Percentiles rank a stretch among this genome's conserved stretches.
Evolutionary conservation across 108 stramenopile species (phyloP).

Genomic region (Nitzschia sp.): DNA sequence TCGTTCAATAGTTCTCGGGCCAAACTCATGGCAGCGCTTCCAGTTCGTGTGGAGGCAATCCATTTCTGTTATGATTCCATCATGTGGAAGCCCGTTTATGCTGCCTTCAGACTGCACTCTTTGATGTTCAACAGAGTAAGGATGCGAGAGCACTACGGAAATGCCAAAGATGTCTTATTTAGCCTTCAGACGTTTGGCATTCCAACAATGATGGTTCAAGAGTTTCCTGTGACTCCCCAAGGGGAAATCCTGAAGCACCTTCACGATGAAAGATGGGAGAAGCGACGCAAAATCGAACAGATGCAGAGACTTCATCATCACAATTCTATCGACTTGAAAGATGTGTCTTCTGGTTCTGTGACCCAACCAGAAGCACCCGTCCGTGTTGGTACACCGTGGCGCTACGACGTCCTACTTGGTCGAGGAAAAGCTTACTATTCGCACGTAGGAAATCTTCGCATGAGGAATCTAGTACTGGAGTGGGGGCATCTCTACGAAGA

Average conservation of each 20-base stretch:
- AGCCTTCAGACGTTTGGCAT: constrained; percentile 1
- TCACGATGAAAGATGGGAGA: neutral
- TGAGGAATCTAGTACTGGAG: neutral
- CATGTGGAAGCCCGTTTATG: neutral
- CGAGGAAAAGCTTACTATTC: constrained; percentile 9
- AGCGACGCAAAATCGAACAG: neutral
- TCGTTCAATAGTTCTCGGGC: neutral
- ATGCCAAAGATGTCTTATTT: neutral
- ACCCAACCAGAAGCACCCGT: neutral
- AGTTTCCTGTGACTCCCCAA: neutral
- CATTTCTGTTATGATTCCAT: constrained; percentile 8
- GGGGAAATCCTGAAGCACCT: neutral
- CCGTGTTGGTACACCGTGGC: neutral
- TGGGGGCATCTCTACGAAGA: constrained; percentile 1
- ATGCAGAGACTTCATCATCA: neutral
- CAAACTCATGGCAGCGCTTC: neutral
- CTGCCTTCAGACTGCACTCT: neutral
- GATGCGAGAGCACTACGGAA: constrained; percentile 6
- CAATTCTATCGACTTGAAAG: neutral
- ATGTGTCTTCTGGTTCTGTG: too few relatives aligned
- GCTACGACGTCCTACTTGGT: constrained; percentile 15
- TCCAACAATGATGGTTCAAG: neutral
- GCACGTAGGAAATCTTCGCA: constrained; percentile 12
- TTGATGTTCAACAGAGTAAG: neutral
- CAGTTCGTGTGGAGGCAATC: constrained; percentile 10